Conservation (phyloP, 2,329 filamentous ascomycete genomes). For the Ophiocordyceps sinensis region DNA sequence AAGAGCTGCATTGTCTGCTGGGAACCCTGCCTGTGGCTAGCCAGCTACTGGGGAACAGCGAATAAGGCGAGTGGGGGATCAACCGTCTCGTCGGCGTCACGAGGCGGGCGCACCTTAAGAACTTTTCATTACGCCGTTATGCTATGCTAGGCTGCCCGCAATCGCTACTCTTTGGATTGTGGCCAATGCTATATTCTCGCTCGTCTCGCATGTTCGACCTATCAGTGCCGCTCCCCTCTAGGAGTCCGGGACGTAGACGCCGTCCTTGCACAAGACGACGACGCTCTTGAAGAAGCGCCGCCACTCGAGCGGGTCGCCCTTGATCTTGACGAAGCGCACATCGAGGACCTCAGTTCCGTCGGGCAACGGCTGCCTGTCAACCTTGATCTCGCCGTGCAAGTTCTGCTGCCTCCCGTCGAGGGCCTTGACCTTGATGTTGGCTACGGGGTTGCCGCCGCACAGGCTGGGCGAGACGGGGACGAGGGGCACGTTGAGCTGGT, state of each 20-base stretch:
- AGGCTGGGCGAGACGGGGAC: constrained; percentile 31
- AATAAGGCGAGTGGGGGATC: too few relatives aligned
- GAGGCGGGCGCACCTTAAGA: too few relatives aligned
- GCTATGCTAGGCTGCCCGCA: too few relatives aligned
- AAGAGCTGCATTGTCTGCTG: too few relatives aligned
- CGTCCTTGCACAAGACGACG: constrained; percentile 76
- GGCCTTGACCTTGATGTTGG: constrained; percentile 59
- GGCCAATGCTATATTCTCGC: neutral
- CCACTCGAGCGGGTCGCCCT: constrained; percentile 95
- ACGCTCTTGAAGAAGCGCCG: constrained; percentile 92
- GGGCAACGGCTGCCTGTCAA: constrained; percentile 49
- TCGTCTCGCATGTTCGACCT: constrained; percentile 1
- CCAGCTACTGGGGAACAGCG: too few relatives aligned
- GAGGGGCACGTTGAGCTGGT: constrained; percentile 70
- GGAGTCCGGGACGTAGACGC: constrained; percentile 44
- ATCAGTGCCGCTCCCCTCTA: constrained; percentile 15
- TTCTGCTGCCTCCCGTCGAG: constrained; percentile 57
- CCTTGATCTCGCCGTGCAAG: constrained; percentile 59
- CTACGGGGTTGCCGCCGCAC: constrained; percentile 40
- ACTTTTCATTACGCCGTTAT: too few relatives aligned
- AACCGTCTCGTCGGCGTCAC: too few relatives aligned
- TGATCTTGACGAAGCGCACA: constrained; percentile 83
- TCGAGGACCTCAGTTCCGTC: constrained; percentile 54
- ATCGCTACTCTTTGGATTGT: too few relatives aligned
- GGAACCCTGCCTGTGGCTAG: too few relatives aligned